Evolutionary conservation across 192 early-diverging fungal species (phyloP).

Genomic region (Coemansia sp.): DNA sequence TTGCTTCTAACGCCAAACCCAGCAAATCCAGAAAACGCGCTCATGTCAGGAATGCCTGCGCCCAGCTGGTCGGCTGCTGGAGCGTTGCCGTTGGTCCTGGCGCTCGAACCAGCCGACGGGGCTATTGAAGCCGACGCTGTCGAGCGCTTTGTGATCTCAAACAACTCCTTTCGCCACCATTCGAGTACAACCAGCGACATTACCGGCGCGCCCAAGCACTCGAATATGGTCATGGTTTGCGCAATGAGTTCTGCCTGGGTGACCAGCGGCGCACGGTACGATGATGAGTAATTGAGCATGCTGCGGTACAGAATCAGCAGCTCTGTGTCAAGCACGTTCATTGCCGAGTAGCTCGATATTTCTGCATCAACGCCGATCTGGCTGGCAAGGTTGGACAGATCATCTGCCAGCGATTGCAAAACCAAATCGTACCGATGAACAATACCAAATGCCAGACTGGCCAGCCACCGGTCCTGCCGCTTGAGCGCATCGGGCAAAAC

Average conservation of each 20-base stretch:
- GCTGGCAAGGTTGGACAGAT: constrained; percentile 19
- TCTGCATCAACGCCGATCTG: constrained; percentile 30
- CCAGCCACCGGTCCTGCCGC: constrained; percentile 43
- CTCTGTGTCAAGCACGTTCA: constrained; percentile 46
- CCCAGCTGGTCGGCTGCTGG: background rate
- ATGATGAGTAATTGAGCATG: constrained; percentile 41
- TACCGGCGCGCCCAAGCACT: constrained; percentile 44
- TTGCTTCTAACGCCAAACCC: constrained; percentile 10
- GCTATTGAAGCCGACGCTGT: background rate
- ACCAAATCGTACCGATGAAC: constrained; percentile 42
- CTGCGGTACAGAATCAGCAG: constrained; percentile 42
- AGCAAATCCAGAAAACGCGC: constrained; percentile 26
- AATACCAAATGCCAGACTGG: constrained; percentile 40
- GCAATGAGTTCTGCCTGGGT: constrained; percentile 48
- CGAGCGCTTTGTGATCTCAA: constrained; percentile 12
- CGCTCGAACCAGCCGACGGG: background rate
- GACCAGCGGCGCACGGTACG: constrained; percentile 38
- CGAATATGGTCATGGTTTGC: constrained; percentile 50
- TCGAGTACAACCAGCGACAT: constrained; percentile 51
- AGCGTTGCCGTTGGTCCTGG: background rate
- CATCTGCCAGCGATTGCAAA: constrained; percentile 35
- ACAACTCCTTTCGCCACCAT: constrained; percentile 48
- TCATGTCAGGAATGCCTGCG: constrained; percentile 27
- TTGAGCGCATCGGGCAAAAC: constrained; percentile 38
- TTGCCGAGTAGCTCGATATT: constrained; percentile 22